Evolutionary conservation across 768 basidiomycete genomes (phyloP).

Genomic region (Strobilomyces echinocephalus): DNA sequence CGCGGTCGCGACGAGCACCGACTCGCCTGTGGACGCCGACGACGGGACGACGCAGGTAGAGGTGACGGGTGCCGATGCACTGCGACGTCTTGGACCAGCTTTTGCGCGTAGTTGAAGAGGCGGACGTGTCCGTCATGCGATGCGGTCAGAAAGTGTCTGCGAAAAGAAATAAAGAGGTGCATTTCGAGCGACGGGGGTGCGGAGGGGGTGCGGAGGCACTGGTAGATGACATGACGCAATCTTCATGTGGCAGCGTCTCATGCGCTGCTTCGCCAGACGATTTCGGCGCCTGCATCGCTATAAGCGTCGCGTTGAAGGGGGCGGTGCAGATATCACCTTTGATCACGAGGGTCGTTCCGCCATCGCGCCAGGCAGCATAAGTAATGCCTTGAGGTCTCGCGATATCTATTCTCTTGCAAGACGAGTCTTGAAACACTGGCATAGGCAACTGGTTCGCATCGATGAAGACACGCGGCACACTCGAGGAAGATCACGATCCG

Average conservation of each 20-base stretch:
- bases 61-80: constrained; percentile 66
- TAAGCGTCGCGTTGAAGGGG: too few species aligned
- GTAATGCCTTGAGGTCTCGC: too few species aligned
- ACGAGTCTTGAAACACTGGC: too few species aligned
- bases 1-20: constrained; percentile 53
- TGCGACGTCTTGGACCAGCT: constrained; percentile 42
- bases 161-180: too few species aligned
- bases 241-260: constrained; percentile 78
- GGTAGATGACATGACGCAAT: constrained; percentile 63
- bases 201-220: constrained; percentile 7
- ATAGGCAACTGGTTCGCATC: too few species aligned
- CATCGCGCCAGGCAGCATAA: too few species aligned
- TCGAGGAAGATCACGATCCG: too few species aligned
- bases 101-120: constrained; percentile 66
- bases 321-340: too few species aligned
- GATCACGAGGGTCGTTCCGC: too few species aligned
- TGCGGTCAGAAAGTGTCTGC: constrained; percentile 66
- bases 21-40: constrained; percentile 22
- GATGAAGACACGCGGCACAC: too few species aligned
- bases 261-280: constrained; percentile 41
- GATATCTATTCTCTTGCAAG: too few species aligned
- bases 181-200: neutral
- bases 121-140: constrained; percentile 81
- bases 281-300: too few species aligned
- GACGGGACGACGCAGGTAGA: constrained; percentile 54